These are phyloP conservation scores for Thymus quinquecostatus DNA, from an alignment of 257 asterid species.

Conservation along the genomic window DNA sequence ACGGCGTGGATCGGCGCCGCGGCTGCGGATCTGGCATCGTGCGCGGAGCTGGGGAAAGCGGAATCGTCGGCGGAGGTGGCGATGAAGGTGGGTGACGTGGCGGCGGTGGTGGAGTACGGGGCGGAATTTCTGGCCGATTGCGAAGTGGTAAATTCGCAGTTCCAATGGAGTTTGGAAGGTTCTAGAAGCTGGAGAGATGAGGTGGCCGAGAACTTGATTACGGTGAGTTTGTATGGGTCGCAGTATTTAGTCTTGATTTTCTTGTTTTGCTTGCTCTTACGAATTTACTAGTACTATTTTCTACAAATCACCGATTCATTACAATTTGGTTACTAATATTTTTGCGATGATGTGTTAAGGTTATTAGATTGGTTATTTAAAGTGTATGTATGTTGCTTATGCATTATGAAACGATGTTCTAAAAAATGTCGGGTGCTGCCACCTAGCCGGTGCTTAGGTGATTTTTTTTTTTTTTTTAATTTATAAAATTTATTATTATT, in stretches of 20 bases:
- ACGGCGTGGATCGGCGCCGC: conserved; percentile 30
- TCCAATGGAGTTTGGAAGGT: neutral
- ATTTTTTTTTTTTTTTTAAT: too few species aligned
- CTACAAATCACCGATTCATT: too few species aligned
- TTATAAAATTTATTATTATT: too few species aligned
- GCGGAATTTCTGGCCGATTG: conserved; percentile 21
- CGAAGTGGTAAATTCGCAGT: conserved; percentile 12
- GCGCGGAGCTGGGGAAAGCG: neutral
- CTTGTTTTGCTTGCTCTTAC: conserved; percentile 39
- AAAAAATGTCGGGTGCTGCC: too few species aligned
- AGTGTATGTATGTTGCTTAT: too few species aligned
- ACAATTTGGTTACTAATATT: too few species aligned
- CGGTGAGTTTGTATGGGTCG: conserved; percentile 35
- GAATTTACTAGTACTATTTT: conserved; percentile 29
- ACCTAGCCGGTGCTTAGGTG: too few species aligned
- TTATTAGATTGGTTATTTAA: too few species aligned
- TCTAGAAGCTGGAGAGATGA: conserved; percentile 11
- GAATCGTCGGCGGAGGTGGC: neutral
- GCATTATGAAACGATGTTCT: too few species aligned
- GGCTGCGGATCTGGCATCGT: conserved; percentile 35
- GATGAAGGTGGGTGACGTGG: too few species aligned
- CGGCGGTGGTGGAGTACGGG: conserved; percentile 32
- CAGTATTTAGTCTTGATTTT: conserved; percentile 43
- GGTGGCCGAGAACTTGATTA: conserved; percentile 26
- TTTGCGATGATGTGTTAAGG: too few species aligned